phyloP scores from a whole-genome alignment of 2,329 filamentous ascomycete genomes.

The Aaosphaeria pasadenensis region DNA sequence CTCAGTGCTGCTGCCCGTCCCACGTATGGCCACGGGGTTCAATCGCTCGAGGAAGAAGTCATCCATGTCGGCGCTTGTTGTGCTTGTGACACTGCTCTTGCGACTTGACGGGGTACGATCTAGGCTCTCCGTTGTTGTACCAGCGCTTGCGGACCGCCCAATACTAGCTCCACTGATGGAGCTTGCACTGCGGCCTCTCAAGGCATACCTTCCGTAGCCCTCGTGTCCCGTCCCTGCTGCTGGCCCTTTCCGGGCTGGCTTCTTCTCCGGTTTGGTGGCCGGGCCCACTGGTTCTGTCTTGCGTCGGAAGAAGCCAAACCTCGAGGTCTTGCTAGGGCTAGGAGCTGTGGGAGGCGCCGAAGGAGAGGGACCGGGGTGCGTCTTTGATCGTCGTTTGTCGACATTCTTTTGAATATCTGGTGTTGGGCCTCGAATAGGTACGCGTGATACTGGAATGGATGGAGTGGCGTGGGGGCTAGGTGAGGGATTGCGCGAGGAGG shows the following conservation, averaged over 20 bases:
- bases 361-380: constrained; percentile 37
- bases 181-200: constrained; percentile 64
- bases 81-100: constrained; percentile 44
- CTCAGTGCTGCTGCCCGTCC: constrained; percentile 40
- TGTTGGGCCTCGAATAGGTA: constrained; percentile 29
- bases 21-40: constrained; percentile 44
- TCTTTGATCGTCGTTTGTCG: constrained; percentile 28
- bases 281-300: constrained; percentile 59
- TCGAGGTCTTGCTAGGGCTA: constrained; percentile 57
- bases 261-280: constrained; percentile 57
- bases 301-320: constrained; percentile 77
- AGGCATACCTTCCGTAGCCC: constrained; percentile 68
- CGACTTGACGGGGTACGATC: constrained; percentile 35
- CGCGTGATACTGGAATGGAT: constrained; percentile 19
- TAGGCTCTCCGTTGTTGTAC: constrained; percentile 34
- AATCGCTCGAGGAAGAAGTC: constrained; percentile 46
- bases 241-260: constrained; percentile 66
- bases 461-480: constrained; percentile 33
- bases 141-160: constrained; percentile 46
- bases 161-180: constrained; percentile 50
- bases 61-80: constrained; percentile 42
- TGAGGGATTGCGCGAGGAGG: constrained; percentile 37
- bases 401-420: constrained; percentile 40
- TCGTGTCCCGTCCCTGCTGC: constrained; percentile 93
- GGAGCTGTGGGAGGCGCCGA: constrained; percentile 44